These are phyloP conservation scores for Craterostigma plantagineum DNA, from an alignment of 257 asterid species.

Conservation along the genomic window DNA sequence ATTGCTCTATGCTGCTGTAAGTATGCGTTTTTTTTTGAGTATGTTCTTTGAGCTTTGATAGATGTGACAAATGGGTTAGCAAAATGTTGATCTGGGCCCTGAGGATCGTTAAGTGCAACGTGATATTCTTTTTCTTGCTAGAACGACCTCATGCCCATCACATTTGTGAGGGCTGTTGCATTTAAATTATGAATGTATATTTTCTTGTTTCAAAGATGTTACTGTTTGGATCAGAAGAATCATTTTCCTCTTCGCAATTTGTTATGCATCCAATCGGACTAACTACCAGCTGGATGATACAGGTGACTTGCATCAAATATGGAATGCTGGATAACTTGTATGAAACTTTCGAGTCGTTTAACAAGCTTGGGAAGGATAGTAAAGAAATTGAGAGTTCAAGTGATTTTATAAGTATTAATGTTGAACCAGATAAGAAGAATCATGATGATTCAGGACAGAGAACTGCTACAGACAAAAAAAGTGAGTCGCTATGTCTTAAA, in stretches of 20 bases:
- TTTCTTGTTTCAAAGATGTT: too few relatives aligned
- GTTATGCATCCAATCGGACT: conserved; percentile 8
- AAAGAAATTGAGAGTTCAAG: conserved; percentile 20
- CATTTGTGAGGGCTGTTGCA: too few relatives aligned
- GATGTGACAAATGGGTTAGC: too few relatives aligned
- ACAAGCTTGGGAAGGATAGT: conserved; percentile 17
- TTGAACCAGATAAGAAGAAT: conserved; percentile 40
- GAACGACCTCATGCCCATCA: too few relatives aligned
- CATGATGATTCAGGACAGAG: conserved; percentile 19
- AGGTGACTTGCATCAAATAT: conserved; percentile 56
- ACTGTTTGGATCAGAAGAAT: too few relatives aligned
- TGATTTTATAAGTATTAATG: conserved; percentile 35
- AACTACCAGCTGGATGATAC: conserved; percentile 16
- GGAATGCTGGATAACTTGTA: conserved; percentile 68
- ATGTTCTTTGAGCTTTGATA: too few relatives aligned
- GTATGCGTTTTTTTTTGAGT: conserved; percentile 9
- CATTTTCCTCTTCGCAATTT: too few relatives aligned
- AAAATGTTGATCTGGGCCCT: too few relatives aligned
- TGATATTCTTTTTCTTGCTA: too few relatives aligned
- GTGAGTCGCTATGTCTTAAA: conserved; percentile 22
- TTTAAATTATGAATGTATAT: too few relatives aligned
- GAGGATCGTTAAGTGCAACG: too few relatives aligned
- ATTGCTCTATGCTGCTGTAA: conserved; percentile 77
- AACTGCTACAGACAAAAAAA: conserved; percentile 14
- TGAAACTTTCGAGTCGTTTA: conserved; percentile 18